A percentile compares a stretch with the other conserved stretches of the same genome.
Evolutionary conservation across 345 rosid species (phyloP).

Genomic region (Orychophragmus violaceus): DNA sequence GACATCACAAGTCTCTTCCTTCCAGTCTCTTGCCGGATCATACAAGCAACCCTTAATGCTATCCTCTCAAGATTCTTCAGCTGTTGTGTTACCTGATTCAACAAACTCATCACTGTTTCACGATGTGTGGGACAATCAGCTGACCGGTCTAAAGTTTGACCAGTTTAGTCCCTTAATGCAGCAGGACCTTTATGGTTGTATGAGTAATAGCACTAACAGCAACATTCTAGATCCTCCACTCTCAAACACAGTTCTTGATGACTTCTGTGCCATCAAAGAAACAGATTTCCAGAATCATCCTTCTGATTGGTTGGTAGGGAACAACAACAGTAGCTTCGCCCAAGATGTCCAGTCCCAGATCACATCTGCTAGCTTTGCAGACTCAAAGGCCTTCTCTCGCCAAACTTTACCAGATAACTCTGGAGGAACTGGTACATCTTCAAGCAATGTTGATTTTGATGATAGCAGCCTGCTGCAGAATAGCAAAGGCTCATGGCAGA

Average conservation of each 20-base stretch:
- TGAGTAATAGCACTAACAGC: conserved; percentile 59
- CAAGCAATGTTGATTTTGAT: conserved; percentile 84
- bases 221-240: conserved; percentile 60
- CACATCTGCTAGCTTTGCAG: conserved; percentile 82
- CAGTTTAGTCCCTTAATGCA: conserved; percentile 56
- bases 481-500: conserved; percentile 62
- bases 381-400: conserved; percentile 66
- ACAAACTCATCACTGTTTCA: conserved; percentile 45
- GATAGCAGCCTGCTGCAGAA: conserved; percentile 62
- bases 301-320: conserved; percentile 62
- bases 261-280: conserved; percentile 64
- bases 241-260: conserved; percentile 69
- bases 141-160: conserved; percentile 48
- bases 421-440: conserved; percentile 71
- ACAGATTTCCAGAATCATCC: conserved; percentile 61
- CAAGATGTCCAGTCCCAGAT: conserved; percentile 98
- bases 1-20: conserved; percentile 40
- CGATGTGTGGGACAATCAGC: conserved; percentile 68
- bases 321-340: conserved; percentile 45
- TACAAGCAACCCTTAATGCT: conserved; percentile 46
- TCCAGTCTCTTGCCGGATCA: conserved; percentile 43
- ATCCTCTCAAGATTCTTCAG: conserved; percentile 54
- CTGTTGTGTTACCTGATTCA: conserved; percentile 29
- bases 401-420: conserved; percentile 77
- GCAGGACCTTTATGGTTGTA: conserved; percentile 51